Evolutionary conservation across 495 filamentous ascomycete species (phyloP).

Genomic region (Parathielavia appendiculata): DNA sequence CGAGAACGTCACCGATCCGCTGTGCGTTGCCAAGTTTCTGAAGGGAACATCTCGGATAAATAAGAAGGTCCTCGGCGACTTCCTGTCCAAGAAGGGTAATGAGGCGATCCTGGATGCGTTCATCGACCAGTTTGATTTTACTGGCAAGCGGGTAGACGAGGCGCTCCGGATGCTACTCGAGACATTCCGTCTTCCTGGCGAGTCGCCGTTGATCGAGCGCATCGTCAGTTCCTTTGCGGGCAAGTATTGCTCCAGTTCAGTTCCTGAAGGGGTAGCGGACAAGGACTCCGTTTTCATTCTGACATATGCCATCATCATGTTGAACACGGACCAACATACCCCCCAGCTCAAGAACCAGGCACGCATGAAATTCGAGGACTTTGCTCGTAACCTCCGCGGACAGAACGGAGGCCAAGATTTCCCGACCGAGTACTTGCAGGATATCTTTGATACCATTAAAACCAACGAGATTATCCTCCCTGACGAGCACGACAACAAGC

Average conservation of each 20-base stretch:
- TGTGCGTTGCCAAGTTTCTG: constrained; percentile 72
- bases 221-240: constrained; percentile 83
- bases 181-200: constrained; percentile 90
- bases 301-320: constrained; percentile 92
- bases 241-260: constrained; percentile 70
- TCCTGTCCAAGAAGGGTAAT: constrained; percentile 82
- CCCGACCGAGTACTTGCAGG: constrained; percentile 73
- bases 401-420: constrained; percentile 86
- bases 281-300: constrained; percentile 88
- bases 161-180: constrained; percentile 81
- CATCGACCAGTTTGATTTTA: constrained; percentile 79
- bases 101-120: constrained; percentile 77
- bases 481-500: constrained; percentile 92
- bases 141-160: constrained; percentile 80
- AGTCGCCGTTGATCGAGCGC: constrained; percentile 86
- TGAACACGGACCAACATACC: constrained; percentile 93
- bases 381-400: constrained; percentile 80
- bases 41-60: constrained; percentile 80
- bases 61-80: constrained; percentile 88
- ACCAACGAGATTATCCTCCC: constrained; percentile 92
- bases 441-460: constrained; percentile 87
- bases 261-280: constrained; percentile 71
- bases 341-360: constrained; percentile 75
- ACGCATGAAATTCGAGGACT: constrained; percentile 78
- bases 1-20: constrained; percentile 62